These are phyloP conservation scores for Aspergillus nidulans DNA, from an alignment of 495 filamentous ascomycete genomes.

Conservation along the genomic window DNA sequence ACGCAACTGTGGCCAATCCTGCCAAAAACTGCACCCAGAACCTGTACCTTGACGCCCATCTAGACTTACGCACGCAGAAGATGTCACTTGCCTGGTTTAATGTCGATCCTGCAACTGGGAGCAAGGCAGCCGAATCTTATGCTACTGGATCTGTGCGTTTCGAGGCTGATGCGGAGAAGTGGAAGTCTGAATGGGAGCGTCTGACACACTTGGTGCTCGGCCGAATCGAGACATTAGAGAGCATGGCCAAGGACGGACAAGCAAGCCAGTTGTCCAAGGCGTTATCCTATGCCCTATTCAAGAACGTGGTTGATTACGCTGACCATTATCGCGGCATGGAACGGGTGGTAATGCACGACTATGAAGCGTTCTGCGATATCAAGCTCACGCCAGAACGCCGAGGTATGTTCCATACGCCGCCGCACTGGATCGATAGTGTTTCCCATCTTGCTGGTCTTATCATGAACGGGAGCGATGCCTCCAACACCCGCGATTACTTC, in stretches of 20 bases:
- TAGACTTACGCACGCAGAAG: constrained; percentile 4
- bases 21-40: constrained; percentile 12
- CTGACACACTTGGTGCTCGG: constrained; percentile 25
- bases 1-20: constrained; percentile 22
- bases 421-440: constrained; percentile 43
- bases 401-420: constrained; percentile 21
- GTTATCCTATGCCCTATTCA: constrained; percentile 36
- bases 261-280: constrained; percentile 24
- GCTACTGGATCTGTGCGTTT: constrained; percentile 21
- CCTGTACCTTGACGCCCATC: constrained; percentile 16
- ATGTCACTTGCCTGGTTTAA: constrained; percentile 16
- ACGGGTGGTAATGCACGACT: constrained; percentile 29
- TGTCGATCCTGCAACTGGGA: constrained; percentile 6
- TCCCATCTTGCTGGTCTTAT: constrained; percentile 39
- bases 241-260: constrained; percentile 17
- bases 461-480: constrained; percentile 28
- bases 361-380: constrained; percentile 40
- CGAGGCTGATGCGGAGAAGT: constrained; percentile 9
- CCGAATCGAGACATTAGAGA: constrained; percentile 27
- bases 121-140: constrained; percentile 16
- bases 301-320: constrained; percentile 37
- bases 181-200: constrained; percentile 24
- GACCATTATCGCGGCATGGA: constrained; percentile 41
- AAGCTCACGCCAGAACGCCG: constrained; percentile 23
- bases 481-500: constrained; percentile 25